Base-by-base conservation (phyloP, 108 stramenopile genomes). In the Pseudonitzschia pungens region DNA sequence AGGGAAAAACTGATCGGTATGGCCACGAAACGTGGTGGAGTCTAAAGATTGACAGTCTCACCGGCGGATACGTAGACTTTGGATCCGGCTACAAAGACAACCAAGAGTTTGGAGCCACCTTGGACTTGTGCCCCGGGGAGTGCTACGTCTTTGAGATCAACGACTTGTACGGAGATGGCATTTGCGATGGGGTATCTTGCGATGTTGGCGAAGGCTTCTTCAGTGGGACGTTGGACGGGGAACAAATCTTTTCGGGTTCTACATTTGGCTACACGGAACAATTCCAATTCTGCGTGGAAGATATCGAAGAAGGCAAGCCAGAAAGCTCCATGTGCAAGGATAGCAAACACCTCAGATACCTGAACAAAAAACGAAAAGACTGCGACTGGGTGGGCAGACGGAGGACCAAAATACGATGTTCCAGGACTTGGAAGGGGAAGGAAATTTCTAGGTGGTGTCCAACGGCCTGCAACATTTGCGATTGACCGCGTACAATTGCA, bases 141-240 rank as follows among this genome's bases (percentile, higher is more conserved):
- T 58, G 57, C 16, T 58, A 58, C 14, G 57, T 58, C 57, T 58
- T 58, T 58, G 21, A 22, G 29, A 58, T 65, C 22, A 36, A 65
- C 33, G 64, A 65, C 33, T 12, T 26, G 12, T 65, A 20, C 11
- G 64, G 64, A 29, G 64, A 65, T 41, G 64, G 40, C 33, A 65
- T 65, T 11, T 65, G 36, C 33, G 45, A 11, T 48, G 16, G 45
- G 10, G 10, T 12, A 36, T 62, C 26, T 20, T 21, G 53, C 24
- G 22, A 22, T 24, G n/a, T 8, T 14, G 53, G 53, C 24, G 53
- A 54, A 24, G 57, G 57, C 27, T 58, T n/a, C 14, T 58, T n/a
- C 29, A 36, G 33, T 14, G 32, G 32, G 20, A n/a, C 36, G 8
- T 22, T 65, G 24, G 33, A 16, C 20, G 64, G 64, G 22, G 41